These are phyloP conservation scores for Fraxinus floribunda DNA, from an alignment of 305 asterid species.

Conservation along the genomic window DNA sequence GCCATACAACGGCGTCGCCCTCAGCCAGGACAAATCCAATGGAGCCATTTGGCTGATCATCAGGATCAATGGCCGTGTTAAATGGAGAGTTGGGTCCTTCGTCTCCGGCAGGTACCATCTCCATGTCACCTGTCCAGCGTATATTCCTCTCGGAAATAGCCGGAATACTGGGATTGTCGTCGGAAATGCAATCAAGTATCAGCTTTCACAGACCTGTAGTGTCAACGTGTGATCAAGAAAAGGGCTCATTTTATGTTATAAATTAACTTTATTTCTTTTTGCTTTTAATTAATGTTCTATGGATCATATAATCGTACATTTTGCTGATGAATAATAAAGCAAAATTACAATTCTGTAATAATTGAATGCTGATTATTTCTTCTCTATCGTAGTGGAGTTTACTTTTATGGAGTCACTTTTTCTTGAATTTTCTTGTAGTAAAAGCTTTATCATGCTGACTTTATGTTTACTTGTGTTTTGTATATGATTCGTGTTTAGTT, in stretches of 20 bases:
- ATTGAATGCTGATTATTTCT: neutral
- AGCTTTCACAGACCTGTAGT: conserved; percentile 54
- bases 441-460: neutral
- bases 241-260: neutral
- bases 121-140: conserved; percentile 58
- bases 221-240: conserved; percentile 41
- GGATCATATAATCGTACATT: conserved; percentile 29
- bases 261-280: neutral
- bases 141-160: conserved; percentile 46
- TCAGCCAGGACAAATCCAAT: conserved; percentile 38
- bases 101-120: conserved; percentile 57
- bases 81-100: conserved; percentile 61
- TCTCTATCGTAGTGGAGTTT: neutral
- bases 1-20: conserved; percentile 60
- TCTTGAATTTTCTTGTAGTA: neutral
- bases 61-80: conserved; percentile 50
- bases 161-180: conserved; percentile 39
- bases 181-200: conserved; percentile 57
- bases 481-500: neutral
- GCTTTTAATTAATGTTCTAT: neutral
- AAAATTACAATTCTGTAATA: neutral
- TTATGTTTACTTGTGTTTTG: neutral
- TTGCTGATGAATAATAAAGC: conserved; percentile 23
- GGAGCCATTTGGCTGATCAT: conserved; percentile 46
- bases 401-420: neutral